Evolutionary conservation across 345 rosid species (phyloP).

Genomic region (Bretschneidera sinensis): DNA sequence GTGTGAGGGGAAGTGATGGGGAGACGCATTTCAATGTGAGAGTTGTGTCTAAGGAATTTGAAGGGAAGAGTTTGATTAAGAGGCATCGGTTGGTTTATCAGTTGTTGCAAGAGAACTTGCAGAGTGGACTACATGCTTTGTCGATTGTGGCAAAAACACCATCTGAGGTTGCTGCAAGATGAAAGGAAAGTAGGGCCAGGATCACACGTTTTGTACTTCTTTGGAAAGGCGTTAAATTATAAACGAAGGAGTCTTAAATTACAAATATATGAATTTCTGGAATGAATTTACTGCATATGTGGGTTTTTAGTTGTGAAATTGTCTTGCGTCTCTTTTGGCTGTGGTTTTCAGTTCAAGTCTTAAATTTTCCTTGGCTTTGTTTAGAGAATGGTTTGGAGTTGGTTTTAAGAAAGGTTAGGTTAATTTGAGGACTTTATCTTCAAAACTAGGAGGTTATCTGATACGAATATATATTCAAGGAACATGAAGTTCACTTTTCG

Average conservation of each 20-base stretch:
- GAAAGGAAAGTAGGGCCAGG: constrained; percentile 8
- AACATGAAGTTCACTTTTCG: no score
- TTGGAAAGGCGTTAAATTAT: neutral
- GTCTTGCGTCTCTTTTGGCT: neutral
- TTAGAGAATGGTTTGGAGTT: neutral
- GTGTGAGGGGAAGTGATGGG: constrained; percentile 66
- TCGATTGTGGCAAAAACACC: constrained; percentile 90
- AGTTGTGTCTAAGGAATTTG: constrained; percentile 70
- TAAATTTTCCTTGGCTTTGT: neutral
- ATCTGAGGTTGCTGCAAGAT: constrained; percentile 37
- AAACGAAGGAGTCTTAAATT: neutral
- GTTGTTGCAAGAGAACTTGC: constrained; percentile 75
- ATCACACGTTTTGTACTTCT: no score
- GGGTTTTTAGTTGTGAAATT: neutral
- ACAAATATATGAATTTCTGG: neutral
- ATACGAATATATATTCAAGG: neutral
- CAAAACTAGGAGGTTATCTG: neutral
- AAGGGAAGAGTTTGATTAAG: constrained; percentile 90
- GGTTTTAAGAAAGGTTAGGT: neutral
- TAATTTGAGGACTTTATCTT: neutral
- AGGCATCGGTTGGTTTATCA: constrained; percentile 77
- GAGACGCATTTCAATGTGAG: constrained; percentile 90
- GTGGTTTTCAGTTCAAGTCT: no score
- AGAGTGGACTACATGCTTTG: constrained; percentile 78
- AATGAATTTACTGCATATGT: constrained; percentile 6